Percentiles rank a stretch among this genome's conserved stretches.
These are phyloP conservation scores for Echinochloa phyllopogon DNA, from an alignment of 176 grass and related monocot genomes.

Conservation along the genomic window DNA sequence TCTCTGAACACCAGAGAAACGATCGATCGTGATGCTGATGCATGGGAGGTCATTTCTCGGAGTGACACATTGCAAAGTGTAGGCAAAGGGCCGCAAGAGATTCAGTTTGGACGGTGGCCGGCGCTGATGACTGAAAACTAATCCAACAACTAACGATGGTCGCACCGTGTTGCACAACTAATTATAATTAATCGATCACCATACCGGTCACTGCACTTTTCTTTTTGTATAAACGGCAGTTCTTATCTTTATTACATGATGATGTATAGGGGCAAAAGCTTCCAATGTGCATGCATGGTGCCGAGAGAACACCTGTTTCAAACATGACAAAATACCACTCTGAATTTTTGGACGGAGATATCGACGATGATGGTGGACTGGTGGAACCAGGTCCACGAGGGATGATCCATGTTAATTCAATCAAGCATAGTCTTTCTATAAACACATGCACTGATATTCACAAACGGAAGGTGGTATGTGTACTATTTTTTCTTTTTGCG, in stretches of 20 bases:
- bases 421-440: background rate
- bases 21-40: constrained; percentile 28
- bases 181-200: background rate
- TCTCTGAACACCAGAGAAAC: background rate
- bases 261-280: background rate
- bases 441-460: background rate
- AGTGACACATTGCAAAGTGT: constrained; percentile 1
- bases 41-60: constrained; percentile 23
- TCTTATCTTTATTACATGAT: background rate
- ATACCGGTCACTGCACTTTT: background rate
- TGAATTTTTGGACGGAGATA: constrained; percentile 11
- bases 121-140: background rate
- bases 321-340: background rate
- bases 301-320: background rate
- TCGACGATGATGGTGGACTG: background rate
- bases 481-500: no score
- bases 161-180: background rate
- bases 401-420: background rate
- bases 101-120: constrained; percentile 29
- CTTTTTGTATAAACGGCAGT: background rate
- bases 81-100: background rate
- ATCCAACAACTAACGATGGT: background rate
- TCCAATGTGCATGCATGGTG: background rate
- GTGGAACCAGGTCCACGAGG: background rate
- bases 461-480: background rate